phyloP scores from a whole-genome alignment of 176 grass and related monocot genomes.

The Carex littledalei region DNA sequence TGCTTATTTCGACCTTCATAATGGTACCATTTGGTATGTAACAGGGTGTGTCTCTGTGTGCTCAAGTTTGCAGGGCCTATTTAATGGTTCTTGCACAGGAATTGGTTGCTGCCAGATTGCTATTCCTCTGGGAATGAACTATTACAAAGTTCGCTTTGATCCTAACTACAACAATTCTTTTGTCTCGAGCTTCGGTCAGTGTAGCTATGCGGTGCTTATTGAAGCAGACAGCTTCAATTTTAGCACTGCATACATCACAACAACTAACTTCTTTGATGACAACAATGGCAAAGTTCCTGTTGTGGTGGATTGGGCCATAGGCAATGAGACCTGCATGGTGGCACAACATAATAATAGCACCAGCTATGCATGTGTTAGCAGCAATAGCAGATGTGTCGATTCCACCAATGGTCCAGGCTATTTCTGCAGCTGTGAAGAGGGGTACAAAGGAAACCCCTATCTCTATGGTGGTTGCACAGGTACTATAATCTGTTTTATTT shows the following conservation, averaged over 20 bases:
- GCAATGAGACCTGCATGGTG: background rate
- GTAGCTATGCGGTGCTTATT: slow-evolving; percentile 24
- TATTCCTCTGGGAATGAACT: slow-evolving; percentile 13
- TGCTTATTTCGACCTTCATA: background rate
- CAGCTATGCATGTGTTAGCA: slow-evolving; percentile 25
- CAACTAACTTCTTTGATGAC: background rate
- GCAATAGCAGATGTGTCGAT: background rate
- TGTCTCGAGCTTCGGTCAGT: background rate
- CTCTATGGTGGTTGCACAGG: slow-evolving; percentile 50
- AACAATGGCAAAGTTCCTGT: background rate
- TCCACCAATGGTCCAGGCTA: slow-evolving; percentile 11
- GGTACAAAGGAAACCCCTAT: slow-evolving; percentile 56
- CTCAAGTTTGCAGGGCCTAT: background rate
- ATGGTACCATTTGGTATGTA: background rate
- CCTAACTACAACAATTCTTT: background rate
- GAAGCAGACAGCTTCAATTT: slow-evolving; percentile 5
- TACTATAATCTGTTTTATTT: background rate
- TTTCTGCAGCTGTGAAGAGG: slow-evolving; percentile 5
- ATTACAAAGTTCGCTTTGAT: background rate
- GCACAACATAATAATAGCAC: background rate
- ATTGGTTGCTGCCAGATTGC: slow-evolving; percentile 34
- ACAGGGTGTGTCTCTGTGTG: slow-evolving; percentile 35
- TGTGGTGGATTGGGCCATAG: slow-evolving; percentile 28
- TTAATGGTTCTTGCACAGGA: slow-evolving; percentile 24
- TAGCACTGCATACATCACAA: background rate